Evolutionary conservation across 2,329 filamentous ascomycete species (phyloP).

Genomic region (Xylaria hypoxylon): DNA sequence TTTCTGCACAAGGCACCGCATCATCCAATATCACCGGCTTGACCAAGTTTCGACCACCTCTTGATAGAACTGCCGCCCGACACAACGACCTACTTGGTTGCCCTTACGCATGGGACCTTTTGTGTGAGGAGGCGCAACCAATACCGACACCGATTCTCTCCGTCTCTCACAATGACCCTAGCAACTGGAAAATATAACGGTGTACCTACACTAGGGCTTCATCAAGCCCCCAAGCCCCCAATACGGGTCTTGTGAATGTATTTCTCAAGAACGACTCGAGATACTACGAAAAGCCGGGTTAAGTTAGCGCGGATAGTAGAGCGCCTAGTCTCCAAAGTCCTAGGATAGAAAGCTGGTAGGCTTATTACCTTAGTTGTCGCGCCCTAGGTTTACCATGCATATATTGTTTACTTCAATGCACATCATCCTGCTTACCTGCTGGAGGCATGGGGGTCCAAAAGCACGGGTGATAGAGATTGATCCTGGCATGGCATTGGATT

Average conservation of each 20-base stretch:
- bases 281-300: not conserved
- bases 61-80: not conserved
- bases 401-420: constrained; percentile 8
- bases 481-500: not conserved
- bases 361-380: not conserved
- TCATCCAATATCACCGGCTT: not conserved
- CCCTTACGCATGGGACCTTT: not conserved
- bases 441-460: not conserved
- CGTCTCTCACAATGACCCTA: not conserved
- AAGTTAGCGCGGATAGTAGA: constrained; percentile 1
- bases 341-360: not conserved
- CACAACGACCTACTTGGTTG: not conserved
- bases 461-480: not conserved
- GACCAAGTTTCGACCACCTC: not conserved
- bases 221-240: not conserved
- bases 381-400: not conserved
- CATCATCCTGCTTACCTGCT: constrained; percentile 10
- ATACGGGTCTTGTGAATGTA: not conserved
- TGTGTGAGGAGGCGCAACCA: constrained; percentile 1
- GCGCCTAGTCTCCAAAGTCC: not conserved
- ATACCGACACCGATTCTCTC: not conserved
- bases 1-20: not conserved
- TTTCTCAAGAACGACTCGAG: not conserved
- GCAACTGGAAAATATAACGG: not conserved
- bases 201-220: not conserved